These are phyloP conservation scores for Juncus inflexus DNA, from an alignment of 176 grass and related monocot genomes.

Conservation along the genomic window DNA sequence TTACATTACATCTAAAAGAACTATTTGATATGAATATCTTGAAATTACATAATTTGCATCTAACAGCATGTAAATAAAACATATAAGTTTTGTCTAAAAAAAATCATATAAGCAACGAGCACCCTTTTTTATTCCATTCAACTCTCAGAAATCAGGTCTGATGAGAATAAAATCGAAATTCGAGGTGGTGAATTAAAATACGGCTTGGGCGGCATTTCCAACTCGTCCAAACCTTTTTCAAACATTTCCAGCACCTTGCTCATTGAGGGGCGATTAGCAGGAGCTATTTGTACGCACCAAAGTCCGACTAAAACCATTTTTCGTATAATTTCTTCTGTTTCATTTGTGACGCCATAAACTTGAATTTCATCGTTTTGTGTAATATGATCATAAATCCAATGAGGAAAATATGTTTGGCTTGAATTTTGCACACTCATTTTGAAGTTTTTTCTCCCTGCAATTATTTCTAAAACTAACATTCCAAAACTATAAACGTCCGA, in stretches of 20 bases:
- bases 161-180: neutral
- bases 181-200: slow-evolving; percentile 6
- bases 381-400: slow-evolving; percentile 72
- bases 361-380: slow-evolving; percentile 25
- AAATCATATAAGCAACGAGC: too few relatives aligned
- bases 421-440: slow-evolving; percentile 19
- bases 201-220: slow-evolving; percentile 36
- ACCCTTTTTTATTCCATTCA: neutral
- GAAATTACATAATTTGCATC: too few relatives aligned
- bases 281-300: slow-evolving; percentile 47
- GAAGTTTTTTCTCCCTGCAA: slow-evolving; percentile 40
- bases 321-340: slow-evolving; percentile 34
- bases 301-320: slow-evolving; percentile 60
- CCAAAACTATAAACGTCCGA: slow-evolving; percentile 63
- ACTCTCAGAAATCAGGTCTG: neutral
- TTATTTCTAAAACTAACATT: slow-evolving; percentile 71
- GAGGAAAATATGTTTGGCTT: slow-evolving; percentile 48
- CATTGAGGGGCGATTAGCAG: slow-evolving; percentile 47
- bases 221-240: slow-evolving; percentile 24
- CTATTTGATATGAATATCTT: too few relatives aligned
- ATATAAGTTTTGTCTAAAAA: too few relatives aligned
- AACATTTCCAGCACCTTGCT: slow-evolving; percentile 61
- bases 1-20: too few relatives aligned
- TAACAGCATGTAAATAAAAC: too few relatives aligned
- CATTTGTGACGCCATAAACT: slow-evolving; percentile 24